Evolutionary conservation across 768 basidiomycete species (phyloP).

Genomic region (Tylopilus cervinicoccineus): DNA sequence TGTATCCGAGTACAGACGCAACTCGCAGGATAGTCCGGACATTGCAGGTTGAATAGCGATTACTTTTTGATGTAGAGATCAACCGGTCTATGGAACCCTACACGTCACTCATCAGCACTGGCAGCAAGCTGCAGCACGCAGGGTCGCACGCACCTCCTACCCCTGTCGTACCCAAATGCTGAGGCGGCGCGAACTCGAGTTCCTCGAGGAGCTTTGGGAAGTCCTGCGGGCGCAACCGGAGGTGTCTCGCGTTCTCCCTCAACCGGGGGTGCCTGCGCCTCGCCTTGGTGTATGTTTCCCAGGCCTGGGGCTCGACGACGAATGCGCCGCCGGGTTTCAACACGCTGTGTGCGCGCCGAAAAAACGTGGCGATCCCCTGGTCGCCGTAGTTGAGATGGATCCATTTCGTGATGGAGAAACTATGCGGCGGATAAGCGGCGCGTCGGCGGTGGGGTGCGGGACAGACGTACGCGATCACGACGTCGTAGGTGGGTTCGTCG

Average conservation of each 20-base stretch:
- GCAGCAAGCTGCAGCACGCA: too few relatives aligned
- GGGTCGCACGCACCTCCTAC: conserved; percentile 53
- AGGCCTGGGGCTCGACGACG: conserved; percentile 79
- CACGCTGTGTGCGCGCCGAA: conserved; percentile 52
- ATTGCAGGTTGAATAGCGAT: neutral
- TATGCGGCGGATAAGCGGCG: neutral
- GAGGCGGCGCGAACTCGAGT: conserved; percentile 57
- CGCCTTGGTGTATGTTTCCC: conserved; percentile 81
- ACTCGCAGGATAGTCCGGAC: too few relatives aligned
- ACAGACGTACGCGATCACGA: conserved; percentile 64
- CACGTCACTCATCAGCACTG: conserved; percentile 1
- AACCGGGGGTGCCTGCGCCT: conserved; percentile 62
- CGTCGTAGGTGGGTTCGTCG: conserved; percentile 64
- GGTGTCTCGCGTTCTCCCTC: conserved; percentile 52
- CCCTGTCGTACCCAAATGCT: conserved; percentile 50
- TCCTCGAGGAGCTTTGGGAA: conserved; percentile 52
- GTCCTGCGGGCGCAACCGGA: conserved; percentile 59
- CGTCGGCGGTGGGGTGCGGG: neutral
- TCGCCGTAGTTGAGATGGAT: conserved; percentile 84
- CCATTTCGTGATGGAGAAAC: conserved; percentile 86
- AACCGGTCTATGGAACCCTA: conserved; percentile 39
- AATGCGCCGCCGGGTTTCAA: conserved; percentile 65
- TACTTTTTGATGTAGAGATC: conserved; percentile 54
- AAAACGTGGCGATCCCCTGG: conserved; percentile 64
- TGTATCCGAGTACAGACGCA: too few relatives aligned